Evolutionary conservation across 768 basidiomycete genomes (phyloP).

Genomic region (Hemileccinum impolitum): DNA sequence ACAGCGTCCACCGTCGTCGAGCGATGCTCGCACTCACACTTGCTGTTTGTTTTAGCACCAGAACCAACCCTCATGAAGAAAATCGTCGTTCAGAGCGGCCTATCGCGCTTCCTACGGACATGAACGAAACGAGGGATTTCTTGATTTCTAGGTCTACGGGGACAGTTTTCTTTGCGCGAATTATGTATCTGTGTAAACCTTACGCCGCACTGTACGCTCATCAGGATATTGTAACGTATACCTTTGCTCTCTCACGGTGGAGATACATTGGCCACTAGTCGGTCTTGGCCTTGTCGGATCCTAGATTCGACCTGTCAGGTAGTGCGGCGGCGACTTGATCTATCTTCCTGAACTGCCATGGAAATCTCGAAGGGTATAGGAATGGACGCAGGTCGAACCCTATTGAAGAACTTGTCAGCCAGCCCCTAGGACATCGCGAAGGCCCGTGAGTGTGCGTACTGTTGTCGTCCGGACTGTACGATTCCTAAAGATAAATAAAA

Average conservation of each 20-base stretch:
- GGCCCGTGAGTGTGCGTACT: constrained; percentile 46
- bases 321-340: constrained; percentile 77
- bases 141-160: constrained; percentile 4
- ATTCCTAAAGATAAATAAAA: constrained; percentile 55
- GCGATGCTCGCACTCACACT: constrained; percentile 2
- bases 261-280: constrained; percentile 33
- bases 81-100: constrained; percentile 68
- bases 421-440: background rate
- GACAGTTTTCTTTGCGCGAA: background rate
- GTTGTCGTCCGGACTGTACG: constrained; percentile 96
- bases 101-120: constrained; percentile 69
- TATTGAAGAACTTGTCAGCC: constrained; percentile 28
- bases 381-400: constrained; percentile 96
- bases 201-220: constrained; percentile 7
- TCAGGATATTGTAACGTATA: constrained; percentile 1
- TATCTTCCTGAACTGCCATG: constrained; percentile 96
- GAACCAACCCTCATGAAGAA: constrained; percentile 93
- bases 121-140: constrained; percentile 11
- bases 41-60: constrained; percentile 44
- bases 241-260: background rate
- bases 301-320: constrained; percentile 60
- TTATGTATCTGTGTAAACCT: background rate
- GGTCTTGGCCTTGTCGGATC: constrained; percentile 44
- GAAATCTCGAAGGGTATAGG: constrained; percentile 91
- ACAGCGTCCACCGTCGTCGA: background rate